A percentile compares a stretch with the other conserved stretches of the same genome.
Evolutionary conservation across 495 filamentous ascomycete genomes (phyloP).

Genomic region (Talaromyces thailandensis): DNA sequence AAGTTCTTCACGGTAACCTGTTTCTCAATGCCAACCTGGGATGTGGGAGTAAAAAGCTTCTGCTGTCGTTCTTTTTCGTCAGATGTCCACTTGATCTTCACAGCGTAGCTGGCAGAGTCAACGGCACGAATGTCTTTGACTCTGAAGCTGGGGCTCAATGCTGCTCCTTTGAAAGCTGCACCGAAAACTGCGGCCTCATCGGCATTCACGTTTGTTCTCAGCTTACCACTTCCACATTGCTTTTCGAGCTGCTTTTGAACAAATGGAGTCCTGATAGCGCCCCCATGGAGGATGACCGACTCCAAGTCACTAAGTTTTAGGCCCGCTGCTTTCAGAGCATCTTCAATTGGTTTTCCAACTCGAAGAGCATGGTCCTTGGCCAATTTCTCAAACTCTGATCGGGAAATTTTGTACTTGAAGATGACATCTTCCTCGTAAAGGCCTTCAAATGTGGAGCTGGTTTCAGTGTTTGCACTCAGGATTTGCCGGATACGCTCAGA

Average conservation of each 20-base stretch:
- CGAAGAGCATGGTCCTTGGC: constrained; percentile 58
- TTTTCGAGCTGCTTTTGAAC: constrained; percentile 85
- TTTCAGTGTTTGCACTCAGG: constrained; percentile 86
- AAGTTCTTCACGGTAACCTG: constrained; percentile 80
- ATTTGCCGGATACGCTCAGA: constrained; percentile 82
- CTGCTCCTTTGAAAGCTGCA: constrained; percentile 88
- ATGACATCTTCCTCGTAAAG: constrained; percentile 79
- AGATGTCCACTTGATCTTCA: constrained; percentile 57
- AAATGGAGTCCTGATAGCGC: constrained; percentile 84
- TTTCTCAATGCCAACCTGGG: constrained; percentile 70
- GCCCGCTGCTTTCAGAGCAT: constrained; percentile 65
- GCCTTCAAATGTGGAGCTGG: constrained; percentile 70
- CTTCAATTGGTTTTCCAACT: constrained; percentile 59
- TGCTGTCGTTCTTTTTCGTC: constrained; percentile 56
- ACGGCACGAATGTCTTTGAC: constrained; percentile 88
- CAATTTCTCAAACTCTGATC: constrained; percentile 73
- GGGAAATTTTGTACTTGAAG: constrained; percentile 85
- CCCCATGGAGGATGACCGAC: constrained; percentile 88
- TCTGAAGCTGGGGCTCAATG: constrained; percentile 83
- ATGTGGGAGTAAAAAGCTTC: constrained; percentile 73
- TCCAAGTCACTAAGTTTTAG: constrained; percentile 70
- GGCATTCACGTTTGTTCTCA: constrained; percentile 89
- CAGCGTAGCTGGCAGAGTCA: constrained; percentile 64
- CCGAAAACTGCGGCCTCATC: constrained; percentile 97
- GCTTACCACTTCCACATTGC: constrained; percentile 62